Conservation (phyloP, 306 rosid genomes). For the Quercus aquifolioides region DNA sequence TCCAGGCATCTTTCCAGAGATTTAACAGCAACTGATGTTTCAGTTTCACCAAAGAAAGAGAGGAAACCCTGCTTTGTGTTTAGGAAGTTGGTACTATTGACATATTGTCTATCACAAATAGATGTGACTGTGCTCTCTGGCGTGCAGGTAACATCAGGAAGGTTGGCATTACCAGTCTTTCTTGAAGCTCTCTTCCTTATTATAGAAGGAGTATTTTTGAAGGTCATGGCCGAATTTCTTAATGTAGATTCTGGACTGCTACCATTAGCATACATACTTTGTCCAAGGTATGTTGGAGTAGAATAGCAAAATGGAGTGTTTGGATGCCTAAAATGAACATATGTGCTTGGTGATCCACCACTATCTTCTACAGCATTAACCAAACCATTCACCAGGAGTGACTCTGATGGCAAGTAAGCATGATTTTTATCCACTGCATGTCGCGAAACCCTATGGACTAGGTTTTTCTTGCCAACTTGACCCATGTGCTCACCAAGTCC, state of each 20-base stretch:
- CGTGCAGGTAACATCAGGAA: conserved; percentile 6
- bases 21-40: conserved; percentile 8
- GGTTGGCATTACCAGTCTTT: conserved; percentile 3
- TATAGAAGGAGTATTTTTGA: conserved; percentile 53
- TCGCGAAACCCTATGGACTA: background rate
- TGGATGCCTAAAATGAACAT: background rate
- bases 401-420: background rate
- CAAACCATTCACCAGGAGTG: background rate
- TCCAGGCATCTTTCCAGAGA: conserved; percentile 33
- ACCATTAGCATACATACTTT: background rate
- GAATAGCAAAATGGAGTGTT: background rate
- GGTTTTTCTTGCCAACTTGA: conserved; percentile 7
- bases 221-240: conserved; percentile 48
- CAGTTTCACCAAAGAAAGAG: conserved; percentile 5
- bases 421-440: background rate
- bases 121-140: background rate
- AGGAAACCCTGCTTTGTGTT: conserved; percentile 12
- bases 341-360: conserved; percentile 7
- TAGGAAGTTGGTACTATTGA: conserved; percentile 5
- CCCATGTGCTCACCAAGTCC: conserved; percentile 5
- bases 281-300: conserved; percentile 14
- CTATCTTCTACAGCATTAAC: background rate
- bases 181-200: conserved; percentile 44
- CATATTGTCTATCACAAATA: background rate
- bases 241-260: conserved; percentile 43